A percentile compares a stretch with the other conserved stretches of the same genome.
These are phyloP conservation scores for Aspergillus puulaauensis DNA, from an alignment of 2,329 filamentous ascomycete species.

Conservation along the genomic window DNA sequence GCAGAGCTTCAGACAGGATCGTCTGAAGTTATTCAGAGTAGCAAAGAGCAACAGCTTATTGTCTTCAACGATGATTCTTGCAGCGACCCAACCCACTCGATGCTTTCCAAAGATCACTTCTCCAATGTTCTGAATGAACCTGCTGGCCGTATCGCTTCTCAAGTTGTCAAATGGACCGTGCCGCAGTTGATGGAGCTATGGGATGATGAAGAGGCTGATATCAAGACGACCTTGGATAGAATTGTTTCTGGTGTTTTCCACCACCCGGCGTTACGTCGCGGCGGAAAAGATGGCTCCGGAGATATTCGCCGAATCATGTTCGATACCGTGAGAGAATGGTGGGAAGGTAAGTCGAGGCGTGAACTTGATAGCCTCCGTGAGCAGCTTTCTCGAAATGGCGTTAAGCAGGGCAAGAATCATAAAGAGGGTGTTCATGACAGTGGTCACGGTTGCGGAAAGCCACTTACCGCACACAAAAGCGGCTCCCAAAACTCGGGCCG, in stretches of 20 bases:
- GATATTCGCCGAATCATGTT: constrained; percentile 80
- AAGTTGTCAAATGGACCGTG: constrained; percentile 79
- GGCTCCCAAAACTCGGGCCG: constrained; percentile 20
- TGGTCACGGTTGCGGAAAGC: constrained; percentile 82
- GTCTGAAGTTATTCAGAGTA: constrained; percentile 82
- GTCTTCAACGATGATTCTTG: constrained; percentile 78
- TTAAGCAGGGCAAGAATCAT: constrained; percentile 77
- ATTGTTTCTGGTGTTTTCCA: constrained; percentile 84
- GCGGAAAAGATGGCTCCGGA: constrained; percentile 66
- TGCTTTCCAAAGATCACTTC: constrained; percentile 96
- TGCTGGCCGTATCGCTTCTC: constrained; percentile 77
- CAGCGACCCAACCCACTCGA: constrained; percentile 86
- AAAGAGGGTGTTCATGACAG: constrained; percentile 80
- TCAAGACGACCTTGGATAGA: constrained; percentile 68
- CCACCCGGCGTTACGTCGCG: constrained; percentile 75
- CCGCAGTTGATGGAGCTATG: constrained; percentile 86
- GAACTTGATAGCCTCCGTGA: constrained; percentile 67
- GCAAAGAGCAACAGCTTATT: constrained; percentile 77
- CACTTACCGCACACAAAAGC: constrained; percentile 69
- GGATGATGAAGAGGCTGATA: constrained; percentile 72
- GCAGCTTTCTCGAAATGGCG: constrained; percentile 76
- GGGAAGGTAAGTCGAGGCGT: constrained; percentile 63
- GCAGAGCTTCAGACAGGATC: constrained; percentile 82
- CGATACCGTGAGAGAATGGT: constrained; percentile 78
- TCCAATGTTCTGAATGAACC: constrained; percentile 86